Evolutionary conservation across 2,329 filamentous ascomycete species (phyloP), one percentile per base, ranked within the genome.

Genomic region (Fusarium marasasianum): DNA sequence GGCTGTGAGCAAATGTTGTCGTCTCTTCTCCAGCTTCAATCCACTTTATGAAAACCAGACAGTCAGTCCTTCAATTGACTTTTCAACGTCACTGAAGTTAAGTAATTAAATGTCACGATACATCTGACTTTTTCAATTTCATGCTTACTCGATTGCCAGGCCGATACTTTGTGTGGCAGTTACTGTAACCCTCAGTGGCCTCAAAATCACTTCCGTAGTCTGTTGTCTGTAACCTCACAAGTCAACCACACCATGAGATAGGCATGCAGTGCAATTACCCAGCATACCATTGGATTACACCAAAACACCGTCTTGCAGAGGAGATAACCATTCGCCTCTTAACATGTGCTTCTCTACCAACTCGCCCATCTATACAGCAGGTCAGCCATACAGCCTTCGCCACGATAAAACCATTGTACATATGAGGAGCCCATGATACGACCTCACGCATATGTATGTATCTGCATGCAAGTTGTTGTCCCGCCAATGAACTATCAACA

Each of bases 341-440:
- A 45, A 47, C 61, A 54, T 69, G 24, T 66, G 56, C 59, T 60
- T 45, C 33, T 70, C 40, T 60, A 22, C 55, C 59, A 18, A 44
- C 6, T 35, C 41, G 26, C 10, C 24, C 63, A 22, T 35, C 17
- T 60, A 59, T 47, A 43, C 22, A 48, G 24, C 14, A 45, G 14
- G 18, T 38, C 33, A 53, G 26, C 68, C 71, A 75, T 57, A 69
- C 65, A 75, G 63, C 63, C 60, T 56, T 51, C 44, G 75, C 66
- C 75, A 77, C 75, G 72, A 69, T 64, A 53, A 56, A n/a, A 24
- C 18, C 53, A 63, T 50, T 43, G 33, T 51, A 50, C 43, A 55
- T 33, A 61, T 62, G 59, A 71, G 43, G 37, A 51, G 56, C 11
- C 33, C 51, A 61, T 33, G 47, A 51, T 56, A 66, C 70, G 17